Percentiles rank a stretch among this genome's conserved stretches.
phyloP scores from a whole-genome alignment of 1,139 yeast species.

The Yamadazyma conglobata region DNA sequence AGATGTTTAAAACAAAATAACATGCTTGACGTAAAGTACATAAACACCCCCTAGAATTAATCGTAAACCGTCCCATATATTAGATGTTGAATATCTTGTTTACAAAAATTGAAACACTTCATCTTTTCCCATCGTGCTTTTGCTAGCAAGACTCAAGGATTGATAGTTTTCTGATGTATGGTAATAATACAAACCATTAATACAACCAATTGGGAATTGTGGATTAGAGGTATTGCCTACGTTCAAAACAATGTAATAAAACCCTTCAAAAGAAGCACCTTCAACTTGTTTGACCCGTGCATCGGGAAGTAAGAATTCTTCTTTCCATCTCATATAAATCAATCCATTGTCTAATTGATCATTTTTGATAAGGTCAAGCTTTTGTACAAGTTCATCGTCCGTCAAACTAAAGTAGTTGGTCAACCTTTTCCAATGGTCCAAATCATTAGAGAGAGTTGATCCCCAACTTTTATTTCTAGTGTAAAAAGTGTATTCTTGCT shows the following conservation, averaged over 20 bases:
- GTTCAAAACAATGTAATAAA: constrained; percentile 81
- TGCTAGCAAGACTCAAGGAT: constrained; percentile 32
- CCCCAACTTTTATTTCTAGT: constrained; percentile 54
- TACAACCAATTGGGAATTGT: constrained; percentile 44
- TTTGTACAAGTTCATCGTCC: constrained; percentile 25
- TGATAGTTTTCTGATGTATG: constrained; percentile 75
- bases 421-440: constrained; percentile 84
- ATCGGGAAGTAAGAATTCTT: constrained; percentile 80
- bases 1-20: too few species aligned
- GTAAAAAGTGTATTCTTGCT: constrained; percentile 29
- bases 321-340: constrained; percentile 94
- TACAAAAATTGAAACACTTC: constrained; percentile 13
- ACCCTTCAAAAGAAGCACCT: constrained; percentile 92
- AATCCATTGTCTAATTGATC: constrained; percentile 34
- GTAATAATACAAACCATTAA: constrained; percentile 81
- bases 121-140: constrained; percentile 17
- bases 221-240: constrained; percentile 43
- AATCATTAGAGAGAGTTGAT: constrained; percentile 62
- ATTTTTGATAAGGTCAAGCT: constrained; percentile 28
- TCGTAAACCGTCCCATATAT: too few species aligned
- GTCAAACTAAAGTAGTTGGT: constrained; percentile 36
- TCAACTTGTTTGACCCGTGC: constrained; percentile 60
- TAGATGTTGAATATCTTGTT: too few species aligned
- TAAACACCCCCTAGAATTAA: too few species aligned
- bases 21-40: too few species aligned